phyloP scores from a whole-genome alignment of 176 grass and related monocot genomes.

The sorghum (Sorghum bicolor) region DNA sequence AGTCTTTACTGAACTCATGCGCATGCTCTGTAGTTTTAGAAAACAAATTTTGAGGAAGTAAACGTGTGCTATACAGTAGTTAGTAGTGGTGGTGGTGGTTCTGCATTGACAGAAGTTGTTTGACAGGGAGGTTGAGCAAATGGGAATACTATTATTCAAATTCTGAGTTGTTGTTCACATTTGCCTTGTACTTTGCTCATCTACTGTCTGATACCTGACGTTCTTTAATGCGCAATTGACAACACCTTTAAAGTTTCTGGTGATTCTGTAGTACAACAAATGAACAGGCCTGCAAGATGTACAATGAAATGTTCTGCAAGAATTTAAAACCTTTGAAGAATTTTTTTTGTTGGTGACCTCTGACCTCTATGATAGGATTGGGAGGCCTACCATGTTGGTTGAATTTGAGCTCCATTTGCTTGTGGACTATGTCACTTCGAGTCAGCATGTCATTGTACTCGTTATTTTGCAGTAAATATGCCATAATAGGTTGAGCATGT shows the following conservation, averaged over 20 bases:
- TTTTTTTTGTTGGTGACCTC: background rate
- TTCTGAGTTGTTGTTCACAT: background rate
- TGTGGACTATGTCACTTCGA: background rate
- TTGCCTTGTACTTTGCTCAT: background rate
- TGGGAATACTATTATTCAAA: background rate
- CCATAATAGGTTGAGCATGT: background rate
- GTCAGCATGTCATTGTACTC: background rate
- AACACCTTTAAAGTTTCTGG: background rate
- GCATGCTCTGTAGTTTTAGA: background rate
- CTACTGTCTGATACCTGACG: background rate
- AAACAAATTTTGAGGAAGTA: conserved; percentile 3
- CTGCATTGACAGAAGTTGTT: background rate
- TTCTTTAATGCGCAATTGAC: background rate
- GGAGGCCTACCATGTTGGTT: background rate
- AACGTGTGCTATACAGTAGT: background rate
- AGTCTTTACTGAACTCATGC: too few species aligned
- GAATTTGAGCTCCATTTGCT: background rate
- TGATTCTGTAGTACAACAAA: background rate
- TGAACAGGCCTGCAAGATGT: background rate
- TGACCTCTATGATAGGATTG: background rate
- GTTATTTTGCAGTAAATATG: background rate
- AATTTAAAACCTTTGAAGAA: background rate
- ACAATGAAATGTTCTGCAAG: background rate
- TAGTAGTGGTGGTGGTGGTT: background rate
- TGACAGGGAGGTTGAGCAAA: background rate